A percentile compares a stretch with the other conserved stretches of the same genome.
Evolutionary conservation across 306 rosid genomes (phyloP).

Genomic region (Quercus rubra): DNA sequence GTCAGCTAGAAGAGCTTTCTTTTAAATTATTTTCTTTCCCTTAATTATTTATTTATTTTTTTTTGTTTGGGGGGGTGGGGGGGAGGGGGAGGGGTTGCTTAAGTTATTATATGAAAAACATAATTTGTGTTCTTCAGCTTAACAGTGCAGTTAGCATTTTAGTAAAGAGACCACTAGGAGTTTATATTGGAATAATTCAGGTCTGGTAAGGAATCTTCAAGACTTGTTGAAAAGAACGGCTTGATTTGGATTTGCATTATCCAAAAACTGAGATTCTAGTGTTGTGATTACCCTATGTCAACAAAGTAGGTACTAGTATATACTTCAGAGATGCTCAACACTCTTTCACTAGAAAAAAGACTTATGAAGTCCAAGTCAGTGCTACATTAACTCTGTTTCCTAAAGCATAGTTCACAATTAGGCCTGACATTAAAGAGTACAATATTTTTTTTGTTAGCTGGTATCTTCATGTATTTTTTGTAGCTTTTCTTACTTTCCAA

Average conservation of each 20-base stretch:
- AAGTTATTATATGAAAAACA: not conserved
- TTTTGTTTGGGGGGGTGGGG: too few relatives aligned
- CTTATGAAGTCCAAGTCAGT: not conserved
- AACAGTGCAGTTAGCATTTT: not conserved
- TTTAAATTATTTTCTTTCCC: too few relatives aligned
- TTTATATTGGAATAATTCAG: constrained; percentile 10
- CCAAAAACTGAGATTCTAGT: not conserved
- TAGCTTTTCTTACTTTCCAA: not conserved
- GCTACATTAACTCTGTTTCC: not conserved
- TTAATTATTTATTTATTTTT: too few relatives aligned
- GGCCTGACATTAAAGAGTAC: too few relatives aligned
- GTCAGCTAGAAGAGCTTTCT: not conserved
- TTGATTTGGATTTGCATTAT: too few relatives aligned
- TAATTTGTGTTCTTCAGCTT: not conserved
- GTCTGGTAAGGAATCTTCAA: too few relatives aligned
- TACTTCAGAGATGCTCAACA: not conserved
- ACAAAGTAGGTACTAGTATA: not conserved
- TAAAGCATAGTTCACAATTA: too few relatives aligned
- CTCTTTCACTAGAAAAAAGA: not conserved
- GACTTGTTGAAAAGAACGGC: too few relatives aligned
- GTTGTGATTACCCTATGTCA: not conserved
- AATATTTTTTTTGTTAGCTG: not conserved
- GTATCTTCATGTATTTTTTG: not conserved
- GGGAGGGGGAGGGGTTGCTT: not conserved
- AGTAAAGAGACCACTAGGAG: not conserved